Percentiles rank a stretch among this genome's conserved stretches.
Evolutionary conservation across 257 asterid genomes (phyloP).

Genomic region (Prunella vulgaris): DNA sequence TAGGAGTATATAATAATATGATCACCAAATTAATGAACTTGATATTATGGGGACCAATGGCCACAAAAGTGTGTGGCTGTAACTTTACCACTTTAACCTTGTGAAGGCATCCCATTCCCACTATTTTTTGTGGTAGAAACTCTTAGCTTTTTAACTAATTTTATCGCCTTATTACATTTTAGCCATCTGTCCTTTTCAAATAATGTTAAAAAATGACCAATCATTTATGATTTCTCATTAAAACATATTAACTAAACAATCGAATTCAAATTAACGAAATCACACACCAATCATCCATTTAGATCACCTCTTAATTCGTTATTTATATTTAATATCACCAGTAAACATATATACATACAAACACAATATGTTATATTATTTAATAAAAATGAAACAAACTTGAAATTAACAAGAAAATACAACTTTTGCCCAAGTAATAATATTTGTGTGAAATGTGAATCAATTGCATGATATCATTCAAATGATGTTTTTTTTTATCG

Average conservation of each 20-base stretch:
- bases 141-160: conserved; percentile 24
- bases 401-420: neutral
- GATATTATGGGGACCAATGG: neutral
- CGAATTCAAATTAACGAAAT: neutral
- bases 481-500: no score
- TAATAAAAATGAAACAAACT: neutral
- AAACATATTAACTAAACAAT: neutral
- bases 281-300: neutral
- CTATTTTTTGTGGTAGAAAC: conserved; percentile 22
- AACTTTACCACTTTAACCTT: conserved; percentile 16
- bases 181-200: conserved; percentile 5
- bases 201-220: neutral
- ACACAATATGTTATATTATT: neutral
- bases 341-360: neutral
- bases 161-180: conserved; percentile 11
- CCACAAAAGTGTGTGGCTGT: conserved; percentile 5
- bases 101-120: conserved; percentile 11
- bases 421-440: no score
- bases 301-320: neutral
- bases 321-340: neutral
- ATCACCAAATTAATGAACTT: neutral
- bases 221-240: conserved; percentile 1
- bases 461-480: no score
- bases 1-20: neutral
- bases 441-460: no score